Base-by-base conservation (phyloP, 495 filamentous ascomycete species). In the Daldinia childiae region DNA sequence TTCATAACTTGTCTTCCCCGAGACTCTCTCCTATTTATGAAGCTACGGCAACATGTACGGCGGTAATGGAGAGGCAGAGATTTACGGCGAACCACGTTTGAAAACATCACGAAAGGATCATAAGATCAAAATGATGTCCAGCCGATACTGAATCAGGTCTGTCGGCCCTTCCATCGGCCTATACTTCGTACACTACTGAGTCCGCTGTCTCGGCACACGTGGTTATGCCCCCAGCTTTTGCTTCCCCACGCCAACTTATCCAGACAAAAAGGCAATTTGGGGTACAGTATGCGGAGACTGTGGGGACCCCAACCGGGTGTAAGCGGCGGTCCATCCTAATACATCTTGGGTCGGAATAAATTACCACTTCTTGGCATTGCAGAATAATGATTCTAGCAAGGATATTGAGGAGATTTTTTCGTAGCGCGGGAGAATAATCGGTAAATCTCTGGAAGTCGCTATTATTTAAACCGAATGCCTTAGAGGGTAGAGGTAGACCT, bases 101-200 rank as follows among this genome's bases (percentile, higher is more conserved):
- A 48, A 48, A 17, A 19, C 43, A 66, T 58, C 41, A 29, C 17
- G 39, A 63, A 21, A 6, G 9, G 17, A 51, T 72, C 63, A 67
- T 7, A 36, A 55, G 69, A 67, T 41, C 51, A 50, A n/a, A 17
- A 15, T n/a, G 12, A 62, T 21, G 27, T 32, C 63, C 17, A 21
- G 19, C 17, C 43, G 17, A 11, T 48, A 48, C 43, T 45, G 32
- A 30, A 72, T 63, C 21, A 6, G 60, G 70, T 17, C 27, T 32
- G 15, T 73, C 70, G 64, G 61, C 61, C 56, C 61, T 65, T 73
- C 48, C 48, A 27, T 68, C 61, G 65, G 65, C 70, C 43, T 65
- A 68, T 68, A 64, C 29, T 24, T 36, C 11, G 17, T 17, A 39
- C 61, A 41, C 43, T 60, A 54, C 14, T 6, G 15, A 58, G 24